Evolutionary conservation across 2,329 filamentous ascomycete species (phyloP).

Genomic region (Colletotrichum shisoi): DNA sequence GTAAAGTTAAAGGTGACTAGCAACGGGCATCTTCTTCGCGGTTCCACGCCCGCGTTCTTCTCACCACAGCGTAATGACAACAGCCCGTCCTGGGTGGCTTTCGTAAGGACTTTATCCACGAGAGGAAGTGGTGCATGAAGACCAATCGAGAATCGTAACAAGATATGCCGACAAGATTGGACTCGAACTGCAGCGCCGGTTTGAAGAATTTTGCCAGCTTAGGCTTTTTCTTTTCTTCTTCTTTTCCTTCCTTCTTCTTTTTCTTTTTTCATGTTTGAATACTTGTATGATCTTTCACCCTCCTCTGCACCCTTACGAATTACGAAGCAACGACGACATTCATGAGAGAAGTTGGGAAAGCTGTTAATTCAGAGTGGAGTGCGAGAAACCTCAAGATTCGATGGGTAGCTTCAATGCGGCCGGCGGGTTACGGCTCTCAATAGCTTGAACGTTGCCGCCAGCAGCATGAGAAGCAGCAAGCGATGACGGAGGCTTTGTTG

Average conservation of each 20-base stretch:
- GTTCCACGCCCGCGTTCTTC: not conserved
- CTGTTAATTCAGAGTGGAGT: not conserved
- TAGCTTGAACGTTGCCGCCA: not conserved
- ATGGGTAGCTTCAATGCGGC: not conserved
- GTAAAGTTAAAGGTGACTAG: no score
- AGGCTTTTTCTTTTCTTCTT: not conserved
- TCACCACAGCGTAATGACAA: not conserved
- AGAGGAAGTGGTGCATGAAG: not conserved
- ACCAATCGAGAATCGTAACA: not conserved
- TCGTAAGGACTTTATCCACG: not conserved
- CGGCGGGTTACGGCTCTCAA: no score
- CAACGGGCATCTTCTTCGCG: not conserved
- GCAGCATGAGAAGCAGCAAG: not conserved
- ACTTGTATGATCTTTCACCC: no score
- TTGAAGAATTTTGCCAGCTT: not conserved
- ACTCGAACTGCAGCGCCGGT: not conserved
- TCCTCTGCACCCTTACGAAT: not conserved
- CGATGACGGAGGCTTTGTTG: not conserved
- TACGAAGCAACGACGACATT: not conserved
- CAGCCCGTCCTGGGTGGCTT: not conserved
- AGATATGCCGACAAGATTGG: constrained; percentile 4
- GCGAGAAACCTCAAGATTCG: not conserved
- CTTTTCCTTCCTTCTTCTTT: not conserved
- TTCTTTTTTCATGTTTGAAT: not conserved
- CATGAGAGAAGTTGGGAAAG: not conserved